These are phyloP conservation scores for Theobroma cacao DNA, from an alignment of 345 rosid species.

Conservation along the genomic window DNA sequence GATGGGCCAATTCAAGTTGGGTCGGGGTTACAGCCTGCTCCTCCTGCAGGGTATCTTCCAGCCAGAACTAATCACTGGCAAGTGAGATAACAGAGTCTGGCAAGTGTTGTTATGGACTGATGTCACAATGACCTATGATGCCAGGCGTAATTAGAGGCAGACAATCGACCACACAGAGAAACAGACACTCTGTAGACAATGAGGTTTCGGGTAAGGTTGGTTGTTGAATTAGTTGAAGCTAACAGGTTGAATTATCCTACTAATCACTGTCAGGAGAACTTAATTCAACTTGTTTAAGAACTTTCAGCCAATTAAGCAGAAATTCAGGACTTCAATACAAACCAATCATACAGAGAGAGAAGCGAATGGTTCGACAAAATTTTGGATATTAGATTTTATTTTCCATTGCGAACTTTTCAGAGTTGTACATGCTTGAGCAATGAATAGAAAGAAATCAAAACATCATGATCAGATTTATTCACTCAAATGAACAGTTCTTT, in stretches of 20 bases:
- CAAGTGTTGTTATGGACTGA: neutral
- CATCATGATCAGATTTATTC: slow-evolving; percentile 26
- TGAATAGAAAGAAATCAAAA: neutral
- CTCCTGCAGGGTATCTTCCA: neutral
- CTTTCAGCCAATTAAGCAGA: neutral
- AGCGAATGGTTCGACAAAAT: neutral
- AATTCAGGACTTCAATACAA: neutral
- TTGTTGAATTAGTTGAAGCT: slow-evolving; percentile 8
- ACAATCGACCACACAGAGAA: neutral
- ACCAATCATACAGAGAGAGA: neutral
- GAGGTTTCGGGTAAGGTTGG: neutral
- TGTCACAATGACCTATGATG: neutral
- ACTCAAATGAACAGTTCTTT: slow-evolving; percentile 27
- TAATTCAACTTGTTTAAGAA: neutral
- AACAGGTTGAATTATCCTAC: neutral
- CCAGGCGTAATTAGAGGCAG: neutral
- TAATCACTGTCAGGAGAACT: neutral
- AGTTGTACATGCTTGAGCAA: neutral
- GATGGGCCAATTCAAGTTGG: neutral
- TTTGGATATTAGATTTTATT: neutral
- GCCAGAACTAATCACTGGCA: neutral
- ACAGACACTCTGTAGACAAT: neutral
- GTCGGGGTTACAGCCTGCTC: neutral
- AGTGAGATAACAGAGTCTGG: neutral
- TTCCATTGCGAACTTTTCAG: neutral